phyloP scores from a whole-genome alignment of 306 rosid genomes.

The Prunus mira region DNA sequence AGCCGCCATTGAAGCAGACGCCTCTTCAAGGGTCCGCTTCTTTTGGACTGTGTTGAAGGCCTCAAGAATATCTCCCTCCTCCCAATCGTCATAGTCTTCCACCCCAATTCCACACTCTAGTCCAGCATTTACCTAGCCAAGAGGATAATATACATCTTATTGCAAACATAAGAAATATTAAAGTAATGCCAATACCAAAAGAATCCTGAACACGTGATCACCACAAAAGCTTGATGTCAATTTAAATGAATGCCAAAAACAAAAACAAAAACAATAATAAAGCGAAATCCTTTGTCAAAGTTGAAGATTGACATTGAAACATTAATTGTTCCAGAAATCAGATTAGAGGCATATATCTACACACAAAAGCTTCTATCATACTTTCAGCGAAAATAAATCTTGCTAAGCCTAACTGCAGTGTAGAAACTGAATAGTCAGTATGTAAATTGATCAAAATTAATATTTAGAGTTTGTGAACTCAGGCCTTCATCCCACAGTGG shows the following conservation, averaged over 20 bases:
- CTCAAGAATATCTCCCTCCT: conserved; percentile 73
- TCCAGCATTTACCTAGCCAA: conserved; percentile 77
- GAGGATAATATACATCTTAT: conserved; percentile 21
- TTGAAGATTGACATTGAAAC: neutral
- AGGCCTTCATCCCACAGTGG: neutral
- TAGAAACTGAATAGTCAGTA: neutral
- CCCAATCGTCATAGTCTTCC: conserved; percentile 83
- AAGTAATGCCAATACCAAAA: neutral
- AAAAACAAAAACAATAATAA: neutral
- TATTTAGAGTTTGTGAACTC: neutral
- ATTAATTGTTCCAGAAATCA: too few relatives aligned
- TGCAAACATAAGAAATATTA: neutral
- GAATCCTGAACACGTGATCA: neutral
- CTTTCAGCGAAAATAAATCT: too few relatives aligned
- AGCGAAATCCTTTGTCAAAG: neutral
- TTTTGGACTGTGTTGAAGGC: conserved; percentile 71
- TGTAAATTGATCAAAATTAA: neutral
- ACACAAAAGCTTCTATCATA: too few relatives aligned
- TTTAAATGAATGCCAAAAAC: neutral
- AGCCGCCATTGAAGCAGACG: conserved; percentile 86
- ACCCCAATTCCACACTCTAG: conserved; percentile 88
- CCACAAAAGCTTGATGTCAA: neutral
- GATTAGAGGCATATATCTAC: too few relatives aligned
- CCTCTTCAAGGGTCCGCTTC: conserved; percentile 94
- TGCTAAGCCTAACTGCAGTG: too few relatives aligned